Conservation (phyloP, 768 basidiomycete genomes). For the Boletus barrowsii region DNA sequence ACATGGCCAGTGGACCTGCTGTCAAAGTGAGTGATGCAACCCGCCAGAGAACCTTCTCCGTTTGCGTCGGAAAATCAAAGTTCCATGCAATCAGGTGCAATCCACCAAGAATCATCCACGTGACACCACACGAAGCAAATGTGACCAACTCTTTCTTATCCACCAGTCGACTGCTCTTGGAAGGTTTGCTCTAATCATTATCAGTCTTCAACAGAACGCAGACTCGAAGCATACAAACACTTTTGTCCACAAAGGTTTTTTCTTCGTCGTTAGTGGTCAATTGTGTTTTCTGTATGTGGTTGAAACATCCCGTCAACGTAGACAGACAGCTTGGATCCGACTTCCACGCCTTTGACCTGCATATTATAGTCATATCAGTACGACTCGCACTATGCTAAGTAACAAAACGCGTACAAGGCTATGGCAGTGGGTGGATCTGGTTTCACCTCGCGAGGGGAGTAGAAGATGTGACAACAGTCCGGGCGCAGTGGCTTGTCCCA, state of each 20-base stretch:
- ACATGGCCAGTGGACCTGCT: background rate
- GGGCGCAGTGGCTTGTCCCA: background rate
- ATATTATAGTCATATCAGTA: background rate
- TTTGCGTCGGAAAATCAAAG: background rate
- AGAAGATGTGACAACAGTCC: background rate
- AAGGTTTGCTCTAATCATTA: no score
- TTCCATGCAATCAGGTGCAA: background rate
- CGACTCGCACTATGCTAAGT: background rate
- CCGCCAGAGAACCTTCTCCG: background rate
- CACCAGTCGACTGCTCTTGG: no score
- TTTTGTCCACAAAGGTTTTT: no score
- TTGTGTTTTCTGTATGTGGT: no score
- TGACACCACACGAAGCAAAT: background rate
- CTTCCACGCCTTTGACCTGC: background rate
- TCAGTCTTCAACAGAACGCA: no score
- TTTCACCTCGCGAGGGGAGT: background rate
- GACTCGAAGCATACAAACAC: no score
- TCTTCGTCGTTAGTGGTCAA: no score
- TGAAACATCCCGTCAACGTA: no score
- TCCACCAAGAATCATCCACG: background rate
- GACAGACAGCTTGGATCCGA: no score
- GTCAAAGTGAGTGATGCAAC: background rate
- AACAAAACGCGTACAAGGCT: background rate
- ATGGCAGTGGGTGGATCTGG: no score
- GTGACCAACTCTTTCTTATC: no score